phyloP scores from a whole-genome alignment of 2,329 filamentous ascomycete species.

The Aspergillus versicolor region DNA sequence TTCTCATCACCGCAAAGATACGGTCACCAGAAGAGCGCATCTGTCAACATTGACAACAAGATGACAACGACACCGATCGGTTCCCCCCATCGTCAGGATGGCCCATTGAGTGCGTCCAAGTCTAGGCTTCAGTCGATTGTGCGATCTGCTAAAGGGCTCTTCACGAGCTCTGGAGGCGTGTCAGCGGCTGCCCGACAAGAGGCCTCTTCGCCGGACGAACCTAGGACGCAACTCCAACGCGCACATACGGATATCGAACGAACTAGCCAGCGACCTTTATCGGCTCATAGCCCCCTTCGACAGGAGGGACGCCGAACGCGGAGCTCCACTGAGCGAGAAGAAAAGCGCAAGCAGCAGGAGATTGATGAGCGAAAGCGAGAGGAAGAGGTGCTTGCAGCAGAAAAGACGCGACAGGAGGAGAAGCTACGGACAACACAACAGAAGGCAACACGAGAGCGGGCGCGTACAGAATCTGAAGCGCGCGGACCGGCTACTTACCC shows the following conservation, averaged over 20 bases:
- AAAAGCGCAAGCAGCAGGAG: conserved; percentile 38
- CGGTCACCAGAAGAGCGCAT: conserved; percentile 59
- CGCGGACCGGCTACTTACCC: conserved; percentile 18
- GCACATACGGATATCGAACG: conserved; percentile 23
- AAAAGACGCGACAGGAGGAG: conserved; percentile 30
- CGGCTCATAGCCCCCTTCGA: conserved; percentile 31
- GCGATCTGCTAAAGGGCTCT: conserved; percentile 80
- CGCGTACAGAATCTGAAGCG: conserved; percentile 35
- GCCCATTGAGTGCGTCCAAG: conserved; percentile 86
- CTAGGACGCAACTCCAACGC: conserved; percentile 30
- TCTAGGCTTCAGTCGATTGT: conserved; percentile 88
- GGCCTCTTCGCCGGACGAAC: conserved; percentile 45
- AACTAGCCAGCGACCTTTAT: conserved; percentile 19
- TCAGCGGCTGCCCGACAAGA: conserved; percentile 61
- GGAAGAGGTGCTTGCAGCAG: conserved; percentile 34
- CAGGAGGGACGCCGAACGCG: conserved; percentile 52
- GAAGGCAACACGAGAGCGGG: conserved; percentile 33
- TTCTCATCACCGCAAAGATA: conserved; percentile 52
- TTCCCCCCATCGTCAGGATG: conserved; percentile 64
- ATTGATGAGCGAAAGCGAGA: conserved; percentile 34
- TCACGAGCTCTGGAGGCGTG: conserved; percentile 69
- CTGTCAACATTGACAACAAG: conserved; percentile 56
- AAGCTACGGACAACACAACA: conserved; percentile 31
- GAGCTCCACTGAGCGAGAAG: conserved; percentile 58
- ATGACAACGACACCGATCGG: conserved; percentile 57